Evolutionary conservation across 345 rosid species (phyloP).

Genomic region (Gynandropsis gynandra): DNA sequence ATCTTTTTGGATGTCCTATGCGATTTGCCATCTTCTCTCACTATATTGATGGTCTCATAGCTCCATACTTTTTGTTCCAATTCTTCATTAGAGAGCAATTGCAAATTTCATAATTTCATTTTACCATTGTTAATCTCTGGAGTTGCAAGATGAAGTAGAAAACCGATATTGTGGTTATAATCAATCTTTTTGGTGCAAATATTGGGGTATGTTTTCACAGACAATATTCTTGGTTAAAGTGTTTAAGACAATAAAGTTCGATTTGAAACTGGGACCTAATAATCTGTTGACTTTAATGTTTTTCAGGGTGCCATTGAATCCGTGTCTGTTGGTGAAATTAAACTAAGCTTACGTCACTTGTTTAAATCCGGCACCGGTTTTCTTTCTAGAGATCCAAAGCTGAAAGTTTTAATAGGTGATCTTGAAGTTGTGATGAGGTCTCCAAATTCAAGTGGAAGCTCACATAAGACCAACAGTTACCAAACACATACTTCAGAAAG

Average conservation of each 20-base stretch:
- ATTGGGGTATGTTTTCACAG: conserved; percentile 12
- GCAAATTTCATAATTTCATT: not conserved
- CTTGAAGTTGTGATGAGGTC: conserved; percentile 79
- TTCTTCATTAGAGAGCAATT: not conserved
- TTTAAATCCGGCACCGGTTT: conserved; percentile 87
- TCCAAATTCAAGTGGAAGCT: conserved; percentile 44
- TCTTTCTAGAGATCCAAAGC: conserved; percentile 83
- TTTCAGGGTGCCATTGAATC: conserved; percentile 94
- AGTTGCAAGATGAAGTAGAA: not conserved
- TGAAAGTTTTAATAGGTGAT: conserved; percentile 76
- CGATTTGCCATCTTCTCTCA: no score
- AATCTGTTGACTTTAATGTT: conserved; percentile 23
- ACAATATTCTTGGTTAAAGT: not conserved
- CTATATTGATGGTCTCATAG: no score
- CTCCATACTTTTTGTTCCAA: no score
- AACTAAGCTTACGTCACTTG: conserved; percentile 81
- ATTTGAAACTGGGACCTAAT: not conserved
- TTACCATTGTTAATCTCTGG: not conserved
- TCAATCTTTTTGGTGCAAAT: conserved; percentile 1
- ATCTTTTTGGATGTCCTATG: no score
- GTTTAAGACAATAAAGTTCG: not conserved
- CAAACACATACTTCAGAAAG: conserved; percentile 53
- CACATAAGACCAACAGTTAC: conserved; percentile 43
- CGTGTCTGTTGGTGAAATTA: conserved; percentile 80
- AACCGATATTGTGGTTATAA: conserved; percentile 7